Percentiles rank a stretch among this genome's conserved stretches.
Evolutionary conservation across 2,329 filamentous ascomycete genomes (phyloP).

Genomic region (Akanthomyces muscarius): DNA sequence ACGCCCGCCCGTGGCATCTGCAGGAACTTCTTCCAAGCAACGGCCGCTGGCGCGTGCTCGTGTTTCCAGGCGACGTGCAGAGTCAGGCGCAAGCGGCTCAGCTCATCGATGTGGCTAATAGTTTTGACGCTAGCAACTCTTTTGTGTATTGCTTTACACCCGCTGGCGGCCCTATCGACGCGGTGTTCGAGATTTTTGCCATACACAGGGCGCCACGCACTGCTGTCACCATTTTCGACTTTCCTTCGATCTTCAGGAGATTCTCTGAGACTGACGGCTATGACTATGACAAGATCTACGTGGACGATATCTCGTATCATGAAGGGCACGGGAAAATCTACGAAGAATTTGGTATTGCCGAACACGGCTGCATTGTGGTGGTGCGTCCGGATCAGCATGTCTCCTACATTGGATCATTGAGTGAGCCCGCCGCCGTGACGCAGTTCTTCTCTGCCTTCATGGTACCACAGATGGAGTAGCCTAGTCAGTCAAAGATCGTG

Average conservation of each 20-base stretch:
- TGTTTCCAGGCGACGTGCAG: constrained; percentile 59
- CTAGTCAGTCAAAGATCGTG: not conserved
- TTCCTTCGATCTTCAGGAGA: constrained; percentile 46
- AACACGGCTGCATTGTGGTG: constrained; percentile 54
- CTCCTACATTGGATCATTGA: constrained; percentile 37
- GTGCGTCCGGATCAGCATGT: constrained; percentile 67
- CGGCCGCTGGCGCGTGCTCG: constrained; percentile 54
- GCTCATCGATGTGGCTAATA: constrained; percentile 44
- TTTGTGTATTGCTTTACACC: constrained; percentile 18
- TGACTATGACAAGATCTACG: constrained; percentile 55
- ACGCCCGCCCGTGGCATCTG: constrained; percentile 54
- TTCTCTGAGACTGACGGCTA: constrained; percentile 46
- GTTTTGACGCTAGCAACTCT: constrained; percentile 29
- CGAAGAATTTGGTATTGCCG: constrained; percentile 52
- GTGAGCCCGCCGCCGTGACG: constrained; percentile 33
- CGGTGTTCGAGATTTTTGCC: constrained; percentile 56
- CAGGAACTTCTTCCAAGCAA: constrained; percentile 53
- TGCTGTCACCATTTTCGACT: constrained; percentile 47
- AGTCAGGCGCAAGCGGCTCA: constrained; percentile 38
- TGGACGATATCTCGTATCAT: constrained; percentile 51
- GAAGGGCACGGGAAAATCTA: constrained; percentile 50
- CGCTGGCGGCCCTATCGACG: constrained; percentile 2
- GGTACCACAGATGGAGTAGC: not conserved
- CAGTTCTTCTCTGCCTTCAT: constrained; percentile 33
- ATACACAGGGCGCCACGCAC: constrained; percentile 52